Percentiles rank a stretch among this genome's conserved stretches.
Evolutionary conservation across 768 basidiomycete genomes (phyloP).

Genomic region (Leccinum barrowsii): DNA sequence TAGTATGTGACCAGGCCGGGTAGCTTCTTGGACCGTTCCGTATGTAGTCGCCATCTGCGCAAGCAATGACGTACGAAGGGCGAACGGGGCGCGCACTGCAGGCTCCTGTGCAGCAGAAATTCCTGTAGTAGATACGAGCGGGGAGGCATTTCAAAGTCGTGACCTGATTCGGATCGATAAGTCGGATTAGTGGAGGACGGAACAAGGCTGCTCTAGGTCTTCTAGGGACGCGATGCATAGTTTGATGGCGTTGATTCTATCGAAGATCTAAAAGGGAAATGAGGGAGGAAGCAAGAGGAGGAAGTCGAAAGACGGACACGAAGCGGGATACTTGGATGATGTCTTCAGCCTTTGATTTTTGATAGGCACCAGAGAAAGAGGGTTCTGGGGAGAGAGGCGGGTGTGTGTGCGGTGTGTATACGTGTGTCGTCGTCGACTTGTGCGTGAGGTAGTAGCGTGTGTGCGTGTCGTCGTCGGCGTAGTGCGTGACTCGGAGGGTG

Average conservation of each 20-base stretch:
- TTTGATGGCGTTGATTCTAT: conserved; percentile 38
- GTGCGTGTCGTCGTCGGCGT: too few species aligned
- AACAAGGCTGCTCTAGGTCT: neutral
- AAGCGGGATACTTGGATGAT: conserved; percentile 39
- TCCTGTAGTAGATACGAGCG: neutral
- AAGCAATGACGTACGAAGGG: neutral
- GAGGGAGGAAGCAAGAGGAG: neutral
- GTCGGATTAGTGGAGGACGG: neutral
- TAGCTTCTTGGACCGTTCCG: neutral
- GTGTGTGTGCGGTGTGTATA: too few species aligned
- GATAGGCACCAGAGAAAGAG: neutral
- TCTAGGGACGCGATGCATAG: conserved; percentile 28
- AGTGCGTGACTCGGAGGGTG: too few species aligned
- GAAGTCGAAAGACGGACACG: conserved; percentile 30
- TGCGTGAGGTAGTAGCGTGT: too few species aligned
- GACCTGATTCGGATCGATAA: too few species aligned
- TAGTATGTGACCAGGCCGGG: too few species aligned
- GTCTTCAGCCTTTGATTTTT: conserved; percentile 29
- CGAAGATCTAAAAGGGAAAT: conserved; percentile 28
- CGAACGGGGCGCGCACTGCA: conserved; percentile 51
- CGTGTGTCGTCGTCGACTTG: too few species aligned
- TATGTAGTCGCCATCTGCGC: too few species aligned
- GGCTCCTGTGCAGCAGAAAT: conserved; percentile 22
- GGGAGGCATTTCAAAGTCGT: too few species aligned
- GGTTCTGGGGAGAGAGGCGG: too few species aligned